Percentiles rank a stretch among this genome's conserved stretches.
Evolutionary conservation across 2,329 filamentous ascomycete species (phyloP).

Genomic region (Stagonosporopsis vannaccii): DNA sequence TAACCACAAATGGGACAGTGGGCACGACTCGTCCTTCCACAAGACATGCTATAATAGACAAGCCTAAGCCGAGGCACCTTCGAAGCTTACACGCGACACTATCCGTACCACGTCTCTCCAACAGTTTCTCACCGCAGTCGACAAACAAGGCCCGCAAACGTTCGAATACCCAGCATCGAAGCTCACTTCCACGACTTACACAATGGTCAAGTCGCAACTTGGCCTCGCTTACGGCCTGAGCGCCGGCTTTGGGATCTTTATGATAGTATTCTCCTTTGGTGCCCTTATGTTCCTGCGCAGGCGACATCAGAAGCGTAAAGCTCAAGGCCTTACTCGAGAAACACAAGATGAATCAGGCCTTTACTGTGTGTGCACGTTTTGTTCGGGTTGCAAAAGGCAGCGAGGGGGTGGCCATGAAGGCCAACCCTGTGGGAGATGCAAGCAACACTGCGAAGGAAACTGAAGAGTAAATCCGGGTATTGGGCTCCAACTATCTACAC

Average conservation of each 20-base stretch:
- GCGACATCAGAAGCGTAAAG: not conserved
- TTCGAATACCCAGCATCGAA: not conserved
- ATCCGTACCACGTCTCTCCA: not conserved
- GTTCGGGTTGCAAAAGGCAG: slow-evolving; percentile 2
- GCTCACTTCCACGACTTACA: not conserved
- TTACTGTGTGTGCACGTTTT: not conserved
- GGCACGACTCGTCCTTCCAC: not conserved
- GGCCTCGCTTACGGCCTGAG: slow-evolving; percentile 5
- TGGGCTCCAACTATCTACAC: not conserved
- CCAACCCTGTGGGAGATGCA: not conserved
- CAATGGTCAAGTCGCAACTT: not conserved
- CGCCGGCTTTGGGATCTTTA: not conserved
- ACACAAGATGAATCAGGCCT: not conserved
- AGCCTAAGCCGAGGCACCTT: not conserved
- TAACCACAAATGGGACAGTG: not conserved
- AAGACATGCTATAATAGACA: not conserved
- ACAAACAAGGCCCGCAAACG: not conserved
- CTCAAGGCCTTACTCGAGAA: not conserved
- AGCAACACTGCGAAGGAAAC: not conserved
- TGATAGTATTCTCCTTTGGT: not conserved
- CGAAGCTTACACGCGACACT: not conserved
- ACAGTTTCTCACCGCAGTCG: not conserved
- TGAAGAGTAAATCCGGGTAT: not conserved
- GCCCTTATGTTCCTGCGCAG: not conserved
- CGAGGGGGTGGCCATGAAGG: not conserved